Conservation (phyloP, 305 asterid genomes). For the Fraxinus ornus region DNA sequence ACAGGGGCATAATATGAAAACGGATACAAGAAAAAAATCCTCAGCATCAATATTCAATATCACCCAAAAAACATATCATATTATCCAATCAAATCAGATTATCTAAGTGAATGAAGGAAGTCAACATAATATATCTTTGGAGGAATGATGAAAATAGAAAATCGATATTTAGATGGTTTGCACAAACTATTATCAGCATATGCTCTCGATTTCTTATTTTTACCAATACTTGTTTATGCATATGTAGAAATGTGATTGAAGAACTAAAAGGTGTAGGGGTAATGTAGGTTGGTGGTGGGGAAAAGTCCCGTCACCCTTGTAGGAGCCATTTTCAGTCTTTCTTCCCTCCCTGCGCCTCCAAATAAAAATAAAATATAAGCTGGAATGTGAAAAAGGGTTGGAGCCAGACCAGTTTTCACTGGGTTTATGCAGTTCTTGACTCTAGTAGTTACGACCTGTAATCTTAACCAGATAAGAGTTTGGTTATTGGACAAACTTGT, state of each 20-base stretch:
- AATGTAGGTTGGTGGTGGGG: not conserved
- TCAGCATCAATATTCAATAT: not conserved
- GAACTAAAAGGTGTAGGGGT: not conserved
- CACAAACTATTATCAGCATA: not conserved
- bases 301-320: not conserved
- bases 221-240: not conserved
- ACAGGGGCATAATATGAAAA: not conserved
- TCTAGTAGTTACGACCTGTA: not conserved
- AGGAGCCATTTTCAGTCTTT: not conserved
- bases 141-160: not conserved
- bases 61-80: not conserved
- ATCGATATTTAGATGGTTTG: not conserved
- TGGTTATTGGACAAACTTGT: not conserved
- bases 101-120: not conserved
- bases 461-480: not conserved
- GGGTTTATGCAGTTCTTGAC: not conserved
- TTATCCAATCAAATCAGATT: not conserved
- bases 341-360: not conserved
- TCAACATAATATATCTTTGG: not conserved
- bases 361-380: not conserved
- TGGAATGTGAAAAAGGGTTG: not conserved
- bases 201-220: not conserved
- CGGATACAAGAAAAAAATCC: not conserved
- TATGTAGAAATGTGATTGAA: not conserved
- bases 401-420: not conserved